Evolutionary conservation across 306 rosid species (phyloP), one percentile per base, ranked within the genome.

Genomic region (Glycine tomentella): DNA sequence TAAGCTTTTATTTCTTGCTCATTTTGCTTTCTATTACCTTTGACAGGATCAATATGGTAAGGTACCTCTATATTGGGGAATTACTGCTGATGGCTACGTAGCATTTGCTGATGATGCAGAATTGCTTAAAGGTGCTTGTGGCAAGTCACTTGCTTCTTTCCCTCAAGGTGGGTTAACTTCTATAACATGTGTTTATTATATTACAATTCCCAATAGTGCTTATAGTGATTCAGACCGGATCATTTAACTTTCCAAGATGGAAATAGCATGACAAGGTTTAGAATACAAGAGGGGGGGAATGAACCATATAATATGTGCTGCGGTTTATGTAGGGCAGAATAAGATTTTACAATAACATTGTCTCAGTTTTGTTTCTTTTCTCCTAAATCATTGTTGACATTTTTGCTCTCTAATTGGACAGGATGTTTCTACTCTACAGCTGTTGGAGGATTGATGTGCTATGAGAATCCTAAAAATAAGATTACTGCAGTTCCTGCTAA

Each of bases 91-190:
- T 86, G 98, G 99, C 11, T 88, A 82, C 8, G 98, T 93, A 25
- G 99, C 97, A 9, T 95, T 90, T 77, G 95, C 96, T 63, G 91
- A 95, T 74, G 89, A 91, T 73, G 91, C 96, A 1, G 97, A 93
- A 16, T 74, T 95, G 87, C 99, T 95, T 8, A 91, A 87, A 81
- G 90, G 90, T 81, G 94, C 97, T 79, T 95, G 99, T 83, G 98
- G 99, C 87, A 95, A 95, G 94, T 95, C 99, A 13, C 97, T 95
- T 62, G 99, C 99, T 67, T 93, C 99, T 63, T 95, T 95, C 51
- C 98, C 99, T 85, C 93, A 90, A 87, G 99, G 98, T 92, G 84
- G 25, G 85, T 56, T 79, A 40, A 63, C 50, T 75, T 52, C 34
- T 25, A 25, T n/a, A 49, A 10, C 57, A 17, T 36, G 57, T 65